Percentiles rank a stretch among this genome's conserved stretches.
Conservation (phyloP, 768 basidiomycete genomes). For the Polyporus arcularius region DNA sequence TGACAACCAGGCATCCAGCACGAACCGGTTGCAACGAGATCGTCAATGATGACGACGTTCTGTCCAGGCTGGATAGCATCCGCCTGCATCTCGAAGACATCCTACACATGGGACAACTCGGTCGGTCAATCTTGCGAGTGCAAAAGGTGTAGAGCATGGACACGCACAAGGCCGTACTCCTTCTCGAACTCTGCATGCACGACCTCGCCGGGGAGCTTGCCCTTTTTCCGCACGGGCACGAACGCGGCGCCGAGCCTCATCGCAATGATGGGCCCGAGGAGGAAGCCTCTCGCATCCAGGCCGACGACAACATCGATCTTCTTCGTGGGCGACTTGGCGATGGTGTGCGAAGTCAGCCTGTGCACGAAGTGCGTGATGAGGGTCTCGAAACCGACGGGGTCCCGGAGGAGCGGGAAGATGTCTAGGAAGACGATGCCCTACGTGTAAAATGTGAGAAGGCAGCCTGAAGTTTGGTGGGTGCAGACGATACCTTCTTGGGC, state of each 20-base stretch:
- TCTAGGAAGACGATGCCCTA: slow-evolving; percentile 93
- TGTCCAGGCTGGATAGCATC: slow-evolving; percentile 83
- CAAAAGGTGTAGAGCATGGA: neutral
- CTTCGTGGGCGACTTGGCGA: slow-evolving; percentile 55
- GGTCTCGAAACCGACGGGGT: slow-evolving; percentile 86
- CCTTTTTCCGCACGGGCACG: slow-evolving; percentile 91
- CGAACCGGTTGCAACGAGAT: slow-evolving; percentile 93
- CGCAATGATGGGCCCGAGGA: slow-evolving; percentile 91
- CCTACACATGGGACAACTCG: slow-evolving; percentile 44
- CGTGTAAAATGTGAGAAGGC: neutral
- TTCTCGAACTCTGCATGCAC: slow-evolving; percentile 79
- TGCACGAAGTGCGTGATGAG: slow-evolving; percentile 87
- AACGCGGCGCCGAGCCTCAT: slow-evolving; percentile 90
- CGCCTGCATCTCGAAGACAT: slow-evolving; percentile 94
- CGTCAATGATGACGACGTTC: slow-evolving; percentile 87
- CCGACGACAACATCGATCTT: slow-evolving; percentile 94
- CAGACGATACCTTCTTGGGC: slow-evolving; percentile 75
- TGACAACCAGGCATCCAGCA: neutral
- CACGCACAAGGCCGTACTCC: slow-evolving; percentile 85
- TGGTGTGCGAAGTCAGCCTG: slow-evolving; percentile 79
- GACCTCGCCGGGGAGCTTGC: slow-evolving; percentile 91
- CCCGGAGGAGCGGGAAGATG: slow-evolving; percentile 89
- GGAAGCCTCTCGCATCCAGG: slow-evolving; percentile 94
- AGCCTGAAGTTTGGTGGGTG: neutral
- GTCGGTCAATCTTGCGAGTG: neutral